phyloP scores from a whole-genome alignment of 1,284 basidiomycete species.

The Golubevia sp. region DNA sequence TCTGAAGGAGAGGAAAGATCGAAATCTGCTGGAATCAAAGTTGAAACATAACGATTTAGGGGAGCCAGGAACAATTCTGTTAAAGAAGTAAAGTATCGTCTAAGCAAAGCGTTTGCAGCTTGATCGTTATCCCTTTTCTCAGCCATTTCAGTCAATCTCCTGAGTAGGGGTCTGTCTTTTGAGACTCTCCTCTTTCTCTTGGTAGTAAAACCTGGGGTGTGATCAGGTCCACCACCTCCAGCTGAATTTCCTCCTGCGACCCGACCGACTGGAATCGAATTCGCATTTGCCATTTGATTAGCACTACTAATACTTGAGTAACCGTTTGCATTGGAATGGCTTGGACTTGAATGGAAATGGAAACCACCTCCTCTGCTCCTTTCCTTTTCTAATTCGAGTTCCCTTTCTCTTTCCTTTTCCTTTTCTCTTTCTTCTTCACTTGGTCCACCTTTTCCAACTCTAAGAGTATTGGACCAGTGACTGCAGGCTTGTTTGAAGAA shows the following conservation, averaged over 20 bases:
- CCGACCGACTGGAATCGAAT: neutral
- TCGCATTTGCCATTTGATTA: no score
- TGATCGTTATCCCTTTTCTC: conserved; percentile 7
- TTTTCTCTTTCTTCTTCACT: neutral
- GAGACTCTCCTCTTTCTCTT: conserved; percentile 47
- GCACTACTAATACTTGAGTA: no score
- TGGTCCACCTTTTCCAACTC: conserved; percentile 33
- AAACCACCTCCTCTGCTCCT: no score
- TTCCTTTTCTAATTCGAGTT: no score
- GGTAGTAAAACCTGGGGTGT: conserved; percentile 36
- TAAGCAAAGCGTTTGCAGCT: conserved; percentile 37
- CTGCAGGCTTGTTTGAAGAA: conserved; percentile 50
- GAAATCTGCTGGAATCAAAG: conserved; percentile 43
- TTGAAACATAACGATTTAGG: conserved; percentile 54
- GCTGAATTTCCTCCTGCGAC: conserved; percentile 40
- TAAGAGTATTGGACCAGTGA: conserved; percentile 51
- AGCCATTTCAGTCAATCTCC: conserved; percentile 30
- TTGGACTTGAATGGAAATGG: no score
- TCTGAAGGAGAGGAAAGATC: conserved; percentile 43
- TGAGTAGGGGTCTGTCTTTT: conserved; percentile 45
- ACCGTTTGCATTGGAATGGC: no score
- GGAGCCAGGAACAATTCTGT: conserved; percentile 55
- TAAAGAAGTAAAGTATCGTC: conserved; percentile 52
- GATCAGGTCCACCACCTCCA: conserved; percentile 41
- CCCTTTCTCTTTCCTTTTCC: neutral